Conservation (phyloP, 495 filamentous ascomycete species). For the Annulohypoxylon moriforme region DNA sequence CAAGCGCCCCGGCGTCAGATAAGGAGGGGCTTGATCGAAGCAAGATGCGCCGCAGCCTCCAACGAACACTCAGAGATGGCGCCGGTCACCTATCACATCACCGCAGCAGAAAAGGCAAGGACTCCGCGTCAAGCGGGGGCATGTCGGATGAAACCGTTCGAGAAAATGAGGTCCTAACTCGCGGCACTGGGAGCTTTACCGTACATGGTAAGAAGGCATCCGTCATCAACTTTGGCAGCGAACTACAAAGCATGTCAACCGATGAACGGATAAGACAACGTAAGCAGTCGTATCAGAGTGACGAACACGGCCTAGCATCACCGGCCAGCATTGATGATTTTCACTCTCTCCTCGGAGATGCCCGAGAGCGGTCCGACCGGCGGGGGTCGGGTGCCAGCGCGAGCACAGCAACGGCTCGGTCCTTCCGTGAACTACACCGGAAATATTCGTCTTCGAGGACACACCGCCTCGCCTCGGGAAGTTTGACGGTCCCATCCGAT, state of each 20-base stretch:
- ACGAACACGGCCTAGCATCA: constrained; percentile 46
- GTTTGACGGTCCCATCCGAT: constrained; percentile 58
- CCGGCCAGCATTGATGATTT: constrained; percentile 48
- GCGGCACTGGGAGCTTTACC: constrained; percentile 88
- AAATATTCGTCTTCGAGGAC: constrained; percentile 61
- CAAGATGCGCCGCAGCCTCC: constrained; percentile 88
- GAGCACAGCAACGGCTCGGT: constrained; percentile 66
- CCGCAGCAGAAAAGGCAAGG: constrained; percentile 80
- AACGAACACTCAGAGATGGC: constrained; percentile 88
- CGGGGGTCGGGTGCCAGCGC: constrained; percentile 65
- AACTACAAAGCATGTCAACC: constrained; percentile 81
- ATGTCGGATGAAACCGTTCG: constrained; percentile 69
- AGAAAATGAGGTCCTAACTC: constrained; percentile 74
- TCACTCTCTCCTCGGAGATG: constrained; percentile 50
- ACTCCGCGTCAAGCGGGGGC: constrained; percentile 71
- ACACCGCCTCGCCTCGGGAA: constrained; percentile 44
- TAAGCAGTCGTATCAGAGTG: constrained; percentile 50
- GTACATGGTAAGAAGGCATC: constrained; percentile 98
- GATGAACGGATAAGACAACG: constrained; percentile 75
- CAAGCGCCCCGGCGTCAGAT: constrained; percentile 41
- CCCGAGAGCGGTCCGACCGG: constrained; percentile 51
- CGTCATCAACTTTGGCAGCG: constrained; percentile 91
- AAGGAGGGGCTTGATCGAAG: constrained; percentile 61
- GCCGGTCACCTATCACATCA: constrained; percentile 72
- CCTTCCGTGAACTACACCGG: constrained; percentile 65